Percentiles rank a stretch among this genome's conserved stretches.
These are phyloP conservation scores for Ramaria rubella DNA, from an alignment of 768 basidiomycete genomes.

Conservation along the genomic window DNA sequence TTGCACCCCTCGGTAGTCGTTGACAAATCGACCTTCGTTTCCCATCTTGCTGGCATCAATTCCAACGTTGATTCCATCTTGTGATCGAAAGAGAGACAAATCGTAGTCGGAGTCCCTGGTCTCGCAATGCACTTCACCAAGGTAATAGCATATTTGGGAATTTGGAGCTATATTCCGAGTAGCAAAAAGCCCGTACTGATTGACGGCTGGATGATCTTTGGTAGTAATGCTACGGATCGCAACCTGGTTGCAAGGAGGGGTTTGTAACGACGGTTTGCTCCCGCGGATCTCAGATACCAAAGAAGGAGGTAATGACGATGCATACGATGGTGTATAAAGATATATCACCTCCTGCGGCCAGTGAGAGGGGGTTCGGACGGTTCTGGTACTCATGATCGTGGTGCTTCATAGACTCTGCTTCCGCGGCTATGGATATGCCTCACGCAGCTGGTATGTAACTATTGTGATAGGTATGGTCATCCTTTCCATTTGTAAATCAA, in stretches of 20 bases:
- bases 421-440: background rate
- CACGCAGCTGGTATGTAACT: too few relatives aligned
- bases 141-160: slow-evolving; percentile 70
- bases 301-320: slow-evolving; percentile 47
- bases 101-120: slow-evolving; percentile 82
- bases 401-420: background rate
- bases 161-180: slow-evolving; percentile 58
- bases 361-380: slow-evolving; percentile 30
- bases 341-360: slow-evolving; percentile 57
- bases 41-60: slow-evolving; percentile 68
- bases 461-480: too few relatives aligned
- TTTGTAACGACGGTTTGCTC: slow-evolving; percentile 3
- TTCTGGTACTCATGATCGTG: background rate
- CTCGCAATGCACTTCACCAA: slow-evolving; percentile 80
- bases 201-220: slow-evolving; percentile 63
- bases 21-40: slow-evolving; percentile 85
- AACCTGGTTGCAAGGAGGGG: slow-evolving; percentile 31
- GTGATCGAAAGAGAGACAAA: slow-evolving; percentile 63
- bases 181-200: slow-evolving; percentile 80
- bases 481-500: too few relatives aligned
- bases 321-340: slow-evolving; percentile 44
- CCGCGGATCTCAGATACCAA: slow-evolving; percentile 34
- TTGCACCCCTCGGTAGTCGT: slow-evolving; percentile 81
- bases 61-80: slow-evolving; percentile 57
- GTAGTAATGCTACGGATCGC: slow-evolving; percentile 52